Base-by-base conservation (phyloP, 306 rosid species). In the Trifolium repens region DNA sequence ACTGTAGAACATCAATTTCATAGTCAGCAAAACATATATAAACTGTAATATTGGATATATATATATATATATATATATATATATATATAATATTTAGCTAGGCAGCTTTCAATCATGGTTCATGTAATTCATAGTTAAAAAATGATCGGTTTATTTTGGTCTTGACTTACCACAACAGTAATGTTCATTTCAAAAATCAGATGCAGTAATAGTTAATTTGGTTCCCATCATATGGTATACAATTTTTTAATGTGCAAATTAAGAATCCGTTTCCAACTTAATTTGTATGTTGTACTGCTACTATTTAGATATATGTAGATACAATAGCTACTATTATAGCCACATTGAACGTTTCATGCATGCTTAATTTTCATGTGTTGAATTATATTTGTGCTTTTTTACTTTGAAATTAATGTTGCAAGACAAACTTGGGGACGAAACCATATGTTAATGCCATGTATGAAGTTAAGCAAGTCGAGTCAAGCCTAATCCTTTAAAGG, bases 91-190 rank as follows among this genome's bases (percentile, higher is more conserved):
- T 63, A 64, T 2, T 46, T 61, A 22, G 24, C 24, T 2, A 22
- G 34, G 78, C 65, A 65, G 71, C 75, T 72, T 65, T 65, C 52
- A 71, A 54, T 42, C 4, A 35, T 43, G 65, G 4, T 43, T 76
- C 12, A 68, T 47, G 22, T 62, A 30, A 65, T n/a, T 34, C 10
- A 9, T 60, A 55, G 58, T 82, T 82, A 76, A 82, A 82, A 82
- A 77, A 77, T 72, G 46, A 46, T 1, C 27, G 54, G 82, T 27
- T 27, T 27, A 27, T 2, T 82, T 82, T 66, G 67, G 82, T 82
- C 85, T 19, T 77, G 71, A 43, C 78, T 83, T 78, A 83, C 75
- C 74, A 13, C 54, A 70, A 78, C 61, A 74, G 78, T 82, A 9
- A 12, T 19, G 1, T 54, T 80, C 55, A 81, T 71, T 63, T 81